Percentiles rank a stretch among this genome's conserved stretches.
These are phyloP conservation scores for Pythium rishiriense DNA, from an alignment of 352 stramenopile species.

Conservation along the genomic window DNA sequence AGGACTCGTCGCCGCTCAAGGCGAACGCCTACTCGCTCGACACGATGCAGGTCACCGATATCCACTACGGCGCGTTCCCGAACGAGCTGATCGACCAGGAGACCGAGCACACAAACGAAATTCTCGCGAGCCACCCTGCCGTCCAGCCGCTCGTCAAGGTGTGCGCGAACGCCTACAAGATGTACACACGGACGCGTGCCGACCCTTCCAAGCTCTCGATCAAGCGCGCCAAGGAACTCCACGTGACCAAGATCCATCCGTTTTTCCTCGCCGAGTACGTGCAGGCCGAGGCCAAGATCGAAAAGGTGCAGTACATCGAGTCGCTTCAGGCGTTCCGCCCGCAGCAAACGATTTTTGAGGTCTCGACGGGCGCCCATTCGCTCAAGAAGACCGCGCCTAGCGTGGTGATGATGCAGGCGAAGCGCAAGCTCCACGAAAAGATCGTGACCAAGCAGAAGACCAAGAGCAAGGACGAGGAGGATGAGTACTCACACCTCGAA, in stretches of 20 bases:
- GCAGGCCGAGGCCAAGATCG: conserved; percentile 69
- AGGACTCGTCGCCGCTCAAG: conserved; percentile 64
- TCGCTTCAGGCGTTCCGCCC: conserved; percentile 93
- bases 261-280: conserved; percentile 89
- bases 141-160: conserved; percentile 86
- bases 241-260: conserved; percentile 91
- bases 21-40: conserved; percentile 86
- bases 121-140: conserved; percentile 80
- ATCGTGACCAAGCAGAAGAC: conserved; percentile 84
- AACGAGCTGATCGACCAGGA: conserved; percentile 96
- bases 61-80: conserved; percentile 98
- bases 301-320: conserved; percentile 91
- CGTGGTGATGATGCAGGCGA: conserved; percentile 87
- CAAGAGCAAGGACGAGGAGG: conserved; percentile 43
- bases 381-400: conserved; percentile 74
- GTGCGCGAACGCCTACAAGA: conserved; percentile 97
- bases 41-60: conserved; percentile 94
- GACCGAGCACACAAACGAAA: conserved; percentile 93
- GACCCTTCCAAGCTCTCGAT: conserved; percentile 96
- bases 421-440: conserved; percentile 81
- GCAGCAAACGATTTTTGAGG: conserved; percentile 96
- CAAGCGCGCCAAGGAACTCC: conserved; percentile 92
- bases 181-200: conserved; percentile 95
- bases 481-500: conserved; percentile 26
- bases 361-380: conserved; percentile 82